Base-by-base conservation (phyloP, 495 filamentous ascomycete genomes). In the Monascus purpureus region DNA sequence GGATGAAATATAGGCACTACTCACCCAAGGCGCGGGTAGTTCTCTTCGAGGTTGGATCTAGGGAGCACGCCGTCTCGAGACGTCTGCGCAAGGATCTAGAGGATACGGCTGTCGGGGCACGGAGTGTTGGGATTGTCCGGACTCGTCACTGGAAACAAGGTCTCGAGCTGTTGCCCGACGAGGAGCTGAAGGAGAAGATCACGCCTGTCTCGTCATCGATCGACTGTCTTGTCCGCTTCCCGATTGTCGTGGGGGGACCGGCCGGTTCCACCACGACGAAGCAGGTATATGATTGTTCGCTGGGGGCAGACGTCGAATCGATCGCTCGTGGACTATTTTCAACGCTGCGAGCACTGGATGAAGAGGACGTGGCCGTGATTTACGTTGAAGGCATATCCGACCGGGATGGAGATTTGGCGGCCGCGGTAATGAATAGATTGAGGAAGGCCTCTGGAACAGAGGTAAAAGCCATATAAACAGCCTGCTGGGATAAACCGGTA, bases 1-100 rank as follows among this genome's bases (percentile, higher is more conserved):
- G 90, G 2, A 99, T 99, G 90, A 99, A 99, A 49, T 99, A 99
- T 54, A 79, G 86, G 43, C 90, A 99, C 51, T 99, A 99, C 48
- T 92, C 86, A 13, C 90, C 90, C 0, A 80, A 78, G 46, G 90
- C 90, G 11, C 75, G 67, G 18, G 88, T 99, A 7, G 59, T 94
- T 14, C 63, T 99, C 1, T 90, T 81, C 49, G 82, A 93, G 34
- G 32, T 55, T 17, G 61, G 55, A 2, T 59, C 59, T 0, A 45
- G 38, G 13, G 33, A 44, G 2, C 57, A 57, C 1, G 40, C 47
- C 1, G 41, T 59, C 1, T 32, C 50, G 12, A 49, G 47, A 6
- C 61, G 53, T 13, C 49, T 64, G 1, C 42, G 38, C 13, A 40
- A 52, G 9, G 59, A 67, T 24, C 30, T 62, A 28, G 38, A 55